Percentiles rank a stretch among this genome's conserved stretches.
Evolutionary conservation across 2,329 filamentous ascomycete species (phyloP).

Genomic region (Bisporella sp.): DNA sequence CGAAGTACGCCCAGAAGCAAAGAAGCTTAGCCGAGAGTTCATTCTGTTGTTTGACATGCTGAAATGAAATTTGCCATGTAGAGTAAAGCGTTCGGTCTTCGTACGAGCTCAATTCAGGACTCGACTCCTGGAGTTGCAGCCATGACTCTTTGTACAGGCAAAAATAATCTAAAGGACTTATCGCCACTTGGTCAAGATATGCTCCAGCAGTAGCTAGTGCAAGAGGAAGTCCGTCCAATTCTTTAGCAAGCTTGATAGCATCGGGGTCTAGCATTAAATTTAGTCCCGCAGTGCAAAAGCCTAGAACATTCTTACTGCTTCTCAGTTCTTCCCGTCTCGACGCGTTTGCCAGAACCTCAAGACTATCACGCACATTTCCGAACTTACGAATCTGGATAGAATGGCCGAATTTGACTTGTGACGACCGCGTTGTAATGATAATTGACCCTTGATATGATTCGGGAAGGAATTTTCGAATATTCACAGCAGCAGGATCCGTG

Average conservation of each 20-base stretch:
- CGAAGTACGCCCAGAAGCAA: constrained; percentile 34
- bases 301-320: constrained; percentile 1
- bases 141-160: constrained; percentile 32
- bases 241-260: constrained; percentile 5
- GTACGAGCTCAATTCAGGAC: constrained; percentile 33
- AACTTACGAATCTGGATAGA: constrained; percentile 3
- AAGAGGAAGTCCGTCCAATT: constrained; percentile 37
- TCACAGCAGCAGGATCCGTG: background rate
- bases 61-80: constrained; percentile 13
- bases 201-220: constrained; percentile 39
- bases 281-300: background rate
- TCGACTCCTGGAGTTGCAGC: constrained; percentile 26
- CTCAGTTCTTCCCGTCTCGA: constrained; percentile 4
- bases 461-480: constrained; percentile 5
- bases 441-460: constrained; percentile 5
- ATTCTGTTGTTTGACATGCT: constrained; percentile 26
- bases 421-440: background rate
- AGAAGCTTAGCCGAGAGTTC: constrained; percentile 16
- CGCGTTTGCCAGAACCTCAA: constrained; percentile 2
- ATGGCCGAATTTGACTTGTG: background rate
- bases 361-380: constrained; percentile 2
- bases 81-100: constrained; percentile 25
- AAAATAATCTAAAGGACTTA: constrained; percentile 36
- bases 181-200: constrained; percentile 12
- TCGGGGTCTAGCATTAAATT: constrained; percentile 5